Evolutionary conservation across 2,329 filamentous ascomycete genomes (phyloP).

Genomic region (Peltaster fructicola): DNA sequence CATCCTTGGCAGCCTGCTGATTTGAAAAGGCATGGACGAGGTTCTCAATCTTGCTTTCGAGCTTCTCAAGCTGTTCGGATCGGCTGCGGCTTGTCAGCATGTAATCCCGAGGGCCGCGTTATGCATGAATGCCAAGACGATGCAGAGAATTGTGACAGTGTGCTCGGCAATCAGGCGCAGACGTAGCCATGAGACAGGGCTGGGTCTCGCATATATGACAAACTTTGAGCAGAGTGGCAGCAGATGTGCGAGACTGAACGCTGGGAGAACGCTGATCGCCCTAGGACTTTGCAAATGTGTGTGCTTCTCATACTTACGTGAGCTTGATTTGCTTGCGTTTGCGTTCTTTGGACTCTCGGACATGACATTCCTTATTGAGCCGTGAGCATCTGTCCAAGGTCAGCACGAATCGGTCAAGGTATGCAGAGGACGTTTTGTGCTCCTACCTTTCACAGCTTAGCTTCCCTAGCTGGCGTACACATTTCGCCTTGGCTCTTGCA

Average conservation of each 20-base stretch:
- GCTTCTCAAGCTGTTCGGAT: slow-evolving; percentile 17
- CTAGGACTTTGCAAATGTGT: too few species aligned
- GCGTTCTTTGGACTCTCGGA: slow-evolving; percentile 12
- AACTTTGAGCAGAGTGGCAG: not conserved
- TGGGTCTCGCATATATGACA: not conserved
- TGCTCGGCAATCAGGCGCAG: not conserved
- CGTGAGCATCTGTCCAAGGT: slow-evolving; percentile 12
- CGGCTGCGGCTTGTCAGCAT: too few species aligned
- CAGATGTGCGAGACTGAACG: not conserved
- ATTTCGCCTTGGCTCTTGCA: slow-evolving; percentile 19
- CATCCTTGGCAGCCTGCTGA: slow-evolving; percentile 7
- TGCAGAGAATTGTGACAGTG: not conserved
- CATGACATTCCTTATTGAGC: slow-evolving; percentile 16
- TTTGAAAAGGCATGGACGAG: slow-evolving; percentile 16
- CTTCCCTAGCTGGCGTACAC: slow-evolving; percentile 10
- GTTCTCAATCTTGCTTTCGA: slow-evolving; percentile 18
- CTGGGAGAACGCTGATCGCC: not conserved
- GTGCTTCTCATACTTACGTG: slow-evolving; percentile 17
- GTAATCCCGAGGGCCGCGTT: not conserved
- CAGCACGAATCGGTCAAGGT: not conserved
- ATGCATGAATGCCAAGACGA: not conserved
- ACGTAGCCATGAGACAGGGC: not conserved
- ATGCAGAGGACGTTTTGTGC: not conserved
- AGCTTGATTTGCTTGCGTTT: slow-evolving; percentile 13
- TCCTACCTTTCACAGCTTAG: slow-evolving; percentile 13